A percentile compares a stretch with the other conserved stretches of the same genome.
phyloP scores from a whole-genome alignment of 106 monocot species.

The Alisma plantagoaquatica region DNA sequence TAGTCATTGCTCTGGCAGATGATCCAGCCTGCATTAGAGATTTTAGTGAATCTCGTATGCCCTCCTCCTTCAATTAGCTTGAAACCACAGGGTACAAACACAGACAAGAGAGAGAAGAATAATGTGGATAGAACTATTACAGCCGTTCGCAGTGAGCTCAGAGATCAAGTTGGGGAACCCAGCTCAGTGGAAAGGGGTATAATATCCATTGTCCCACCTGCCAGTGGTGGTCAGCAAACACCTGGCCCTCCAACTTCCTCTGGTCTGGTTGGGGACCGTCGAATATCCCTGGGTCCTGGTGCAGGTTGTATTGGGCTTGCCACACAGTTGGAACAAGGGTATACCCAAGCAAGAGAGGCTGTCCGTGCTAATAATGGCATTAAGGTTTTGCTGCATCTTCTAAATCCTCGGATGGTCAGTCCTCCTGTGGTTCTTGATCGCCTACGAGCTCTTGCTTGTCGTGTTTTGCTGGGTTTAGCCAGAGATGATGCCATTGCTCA shows the following conservation, averaged over 20 bases:
- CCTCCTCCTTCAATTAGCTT: conserved; percentile 96
- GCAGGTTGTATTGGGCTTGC: conserved; percentile 93
- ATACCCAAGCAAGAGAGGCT: conserved; percentile 82
- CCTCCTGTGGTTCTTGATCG: conserved; percentile 74
- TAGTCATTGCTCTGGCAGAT: too few species aligned
- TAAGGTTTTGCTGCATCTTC: conserved; percentile 90
- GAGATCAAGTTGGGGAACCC: conserved; percentile 39
- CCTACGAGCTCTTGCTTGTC: conserved; percentile 83
- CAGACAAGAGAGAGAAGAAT: conserved; percentile 52
- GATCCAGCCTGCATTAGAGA: conserved; percentile 70
- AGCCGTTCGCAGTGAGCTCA: conserved; percentile 28
- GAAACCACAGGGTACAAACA: conserved; percentile 45
- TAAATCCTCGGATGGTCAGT: conserved; percentile 74
- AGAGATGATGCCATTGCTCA: conserved; percentile 94
- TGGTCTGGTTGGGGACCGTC: conserved; percentile 79
- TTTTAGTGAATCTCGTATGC: conserved; percentile 89
- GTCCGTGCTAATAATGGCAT: conserved; percentile 97
- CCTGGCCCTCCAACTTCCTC: conserved; percentile 24
- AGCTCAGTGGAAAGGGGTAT: conserved; percentile 25
- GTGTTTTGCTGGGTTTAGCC: conserved; percentile 90
- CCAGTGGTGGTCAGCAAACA: too few species aligned
- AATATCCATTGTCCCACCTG: too few species aligned
- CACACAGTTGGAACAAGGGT: conserved; percentile 89
- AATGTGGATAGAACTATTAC: conserved; percentile 29
- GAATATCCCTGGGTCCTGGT: conserved; percentile 85